phyloP scores from a whole-genome alignment of 352 stramenopile genomes.

The Globisporangium mamillatum region DNA sequence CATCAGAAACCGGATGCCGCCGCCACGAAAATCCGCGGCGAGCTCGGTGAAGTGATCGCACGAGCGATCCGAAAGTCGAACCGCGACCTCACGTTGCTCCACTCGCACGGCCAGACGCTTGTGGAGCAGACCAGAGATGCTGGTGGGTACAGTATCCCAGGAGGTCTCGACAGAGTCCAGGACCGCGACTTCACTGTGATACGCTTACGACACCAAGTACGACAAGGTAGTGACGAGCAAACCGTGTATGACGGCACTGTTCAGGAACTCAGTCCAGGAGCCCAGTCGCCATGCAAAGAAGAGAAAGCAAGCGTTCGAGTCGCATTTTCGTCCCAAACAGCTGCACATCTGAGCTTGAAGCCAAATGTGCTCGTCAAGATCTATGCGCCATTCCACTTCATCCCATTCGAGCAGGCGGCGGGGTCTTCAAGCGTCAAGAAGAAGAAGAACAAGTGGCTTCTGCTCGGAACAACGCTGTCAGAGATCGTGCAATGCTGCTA shows the following conservation, averaged over 20 bases:
- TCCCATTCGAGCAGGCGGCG: conserved; percentile 24
- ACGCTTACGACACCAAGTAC: conserved; percentile 12
- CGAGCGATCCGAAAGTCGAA: conserved; percentile 50
- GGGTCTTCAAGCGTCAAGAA: conserved; percentile 17
- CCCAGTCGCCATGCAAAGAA: conserved; percentile 13
- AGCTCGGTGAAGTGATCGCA: conserved; percentile 52
- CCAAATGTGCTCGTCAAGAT: conserved; percentile 35
- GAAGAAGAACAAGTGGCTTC: conserved; percentile 28
- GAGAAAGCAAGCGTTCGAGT: conserved; percentile 24
- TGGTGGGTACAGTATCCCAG: conserved; percentile 10
- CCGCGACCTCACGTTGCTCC: conserved; percentile 58
- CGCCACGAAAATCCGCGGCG: conserved; percentile 49
- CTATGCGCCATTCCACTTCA: conserved; percentile 61
- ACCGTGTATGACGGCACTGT: conserved; percentile 37
- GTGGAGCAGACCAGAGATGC: conserved; percentile 27
- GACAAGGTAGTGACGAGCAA: conserved; percentile 11
- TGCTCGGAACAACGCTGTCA: conserved; percentile 49
- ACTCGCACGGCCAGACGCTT: conserved; percentile 51
- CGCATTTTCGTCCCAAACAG: conserved; percentile 31
- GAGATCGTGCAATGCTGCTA: conserved; percentile 26
- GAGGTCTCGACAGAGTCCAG: conserved; percentile 42
- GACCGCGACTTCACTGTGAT: conserved; percentile 39
- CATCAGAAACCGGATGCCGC: conserved; percentile 23
- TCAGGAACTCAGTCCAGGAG: conserved; percentile 19
- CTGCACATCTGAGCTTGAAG: conserved; percentile 29